A percentile compares a stretch with the other conserved stretches of the same genome.
These are phyloP conservation scores for Nakazawaea siamensis DNA, from an alignment of 805 yeast genomes.

Conservation along the genomic window DNA sequence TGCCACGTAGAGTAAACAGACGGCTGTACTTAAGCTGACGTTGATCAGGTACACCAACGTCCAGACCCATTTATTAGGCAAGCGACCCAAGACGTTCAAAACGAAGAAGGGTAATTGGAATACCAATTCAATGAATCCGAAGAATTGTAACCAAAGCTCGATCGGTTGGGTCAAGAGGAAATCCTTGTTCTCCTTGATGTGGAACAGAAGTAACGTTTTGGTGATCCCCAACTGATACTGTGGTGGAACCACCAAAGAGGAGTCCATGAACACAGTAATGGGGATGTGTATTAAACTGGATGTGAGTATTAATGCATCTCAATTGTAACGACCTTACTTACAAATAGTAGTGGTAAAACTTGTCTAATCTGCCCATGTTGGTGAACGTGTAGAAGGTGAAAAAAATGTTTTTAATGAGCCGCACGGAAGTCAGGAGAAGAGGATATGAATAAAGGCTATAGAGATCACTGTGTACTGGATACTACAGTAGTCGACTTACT, in stretches of 20 bases:
- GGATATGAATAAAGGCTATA: too few relatives aligned
- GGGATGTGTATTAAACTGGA: constrained; percentile 54
- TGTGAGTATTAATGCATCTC: background rate
- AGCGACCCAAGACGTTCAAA: constrained; percentile 19
- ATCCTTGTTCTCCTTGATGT: constrained; percentile 61
- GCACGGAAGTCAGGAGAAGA: too few relatives aligned
- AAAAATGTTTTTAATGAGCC: too few relatives aligned
- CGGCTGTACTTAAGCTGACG: constrained; percentile 72
- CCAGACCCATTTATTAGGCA: constrained; percentile 20
- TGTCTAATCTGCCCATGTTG: too few relatives aligned
- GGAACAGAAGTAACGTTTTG: constrained; percentile 42
- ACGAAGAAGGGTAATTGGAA: constrained; percentile 79
- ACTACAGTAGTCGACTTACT: too few relatives aligned
- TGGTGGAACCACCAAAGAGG: constrained; percentile 58
- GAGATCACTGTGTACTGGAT: too few relatives aligned
- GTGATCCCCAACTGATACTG: constrained; percentile 41
- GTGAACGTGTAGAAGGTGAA: too few relatives aligned
- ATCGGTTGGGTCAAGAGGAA: constrained; percentile 37
- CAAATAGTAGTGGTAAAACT: constrained; percentile 11
- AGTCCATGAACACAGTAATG: constrained; percentile 68
- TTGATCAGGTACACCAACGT: constrained; percentile 69
- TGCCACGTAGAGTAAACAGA: constrained; percentile 53
- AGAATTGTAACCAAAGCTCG: constrained; percentile 58
- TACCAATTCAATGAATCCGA: constrained; percentile 63
- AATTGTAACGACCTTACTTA: too few relatives aligned